These are phyloP conservation scores for Cydonia oblonga DNA, from an alignment of 331 rosid genomes.

Conservation along the genomic window DNA sequence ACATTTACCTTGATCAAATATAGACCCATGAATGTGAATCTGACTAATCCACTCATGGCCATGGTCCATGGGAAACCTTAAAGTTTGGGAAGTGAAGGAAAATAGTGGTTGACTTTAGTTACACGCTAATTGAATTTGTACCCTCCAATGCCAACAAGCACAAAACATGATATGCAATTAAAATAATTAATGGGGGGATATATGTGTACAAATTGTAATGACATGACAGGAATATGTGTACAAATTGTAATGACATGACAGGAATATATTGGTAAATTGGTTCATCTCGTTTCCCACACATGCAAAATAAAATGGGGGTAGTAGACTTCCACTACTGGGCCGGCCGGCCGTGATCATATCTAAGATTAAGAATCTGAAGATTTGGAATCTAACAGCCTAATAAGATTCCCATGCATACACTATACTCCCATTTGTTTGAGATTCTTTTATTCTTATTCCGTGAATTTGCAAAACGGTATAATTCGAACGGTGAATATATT, in stretches of 20 bases:
- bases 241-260: too few relatives aligned
- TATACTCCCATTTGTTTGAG: constrained; percentile 19
- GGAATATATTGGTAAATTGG: background rate
- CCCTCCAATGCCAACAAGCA: too few relatives aligned
- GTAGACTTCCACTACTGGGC: constrained; percentile 8
- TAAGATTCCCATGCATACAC: background rate
- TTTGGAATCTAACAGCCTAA: constrained; percentile 6
- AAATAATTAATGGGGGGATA: too few relatives aligned
- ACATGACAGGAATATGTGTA: too few relatives aligned
- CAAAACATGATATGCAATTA: too few relatives aligned
- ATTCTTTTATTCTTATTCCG: background rate
- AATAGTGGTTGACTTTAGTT: too few relatives aligned
- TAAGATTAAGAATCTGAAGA: background rate
- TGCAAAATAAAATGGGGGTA: constrained; percentile 1
- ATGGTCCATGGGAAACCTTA: background rate
- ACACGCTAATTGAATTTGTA: too few relatives aligned
- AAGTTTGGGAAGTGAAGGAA: background rate
- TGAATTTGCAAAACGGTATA: background rate
- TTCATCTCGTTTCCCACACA: background rate
- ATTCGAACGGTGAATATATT: background rate
- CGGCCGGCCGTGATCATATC: background rate
- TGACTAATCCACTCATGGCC: background rate
- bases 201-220: background rate
- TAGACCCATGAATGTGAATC: background rate
- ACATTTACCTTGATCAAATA: too few relatives aligned